These are phyloP conservation scores for Graphiopsis chlorocephala DNA, from an alignment of 2,329 filamentous ascomycete species.

Conservation along the genomic window DNA sequence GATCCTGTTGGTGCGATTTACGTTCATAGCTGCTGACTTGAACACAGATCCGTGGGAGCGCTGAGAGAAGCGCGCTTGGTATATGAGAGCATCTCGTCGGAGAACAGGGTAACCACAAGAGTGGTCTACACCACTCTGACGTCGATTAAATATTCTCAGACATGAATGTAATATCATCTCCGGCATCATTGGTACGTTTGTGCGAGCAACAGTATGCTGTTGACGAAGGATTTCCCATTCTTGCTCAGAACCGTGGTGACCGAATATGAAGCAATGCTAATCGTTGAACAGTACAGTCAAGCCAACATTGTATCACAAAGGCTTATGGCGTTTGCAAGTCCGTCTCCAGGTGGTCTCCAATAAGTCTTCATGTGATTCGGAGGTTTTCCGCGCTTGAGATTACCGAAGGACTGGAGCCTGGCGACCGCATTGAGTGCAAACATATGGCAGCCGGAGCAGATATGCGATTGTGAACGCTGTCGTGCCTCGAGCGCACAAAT, in stretches of 20 bases:
- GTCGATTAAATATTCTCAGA: neutral
- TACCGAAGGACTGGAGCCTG: neutral
- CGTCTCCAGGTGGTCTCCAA: neutral
- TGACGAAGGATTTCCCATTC: too few species aligned
- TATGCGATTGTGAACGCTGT: neutral
- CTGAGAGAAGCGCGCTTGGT: too few species aligned
- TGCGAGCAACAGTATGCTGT: too few species aligned
- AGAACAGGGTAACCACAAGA: neutral
- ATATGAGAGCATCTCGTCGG: neutral
- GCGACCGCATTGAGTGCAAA: neutral
- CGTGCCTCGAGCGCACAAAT: neutral
- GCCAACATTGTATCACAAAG: neutral
- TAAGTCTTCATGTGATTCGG: neutral
- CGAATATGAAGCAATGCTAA: neutral
- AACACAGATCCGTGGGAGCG: neutral
- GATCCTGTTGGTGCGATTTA: neutral
- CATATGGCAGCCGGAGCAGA: neutral
- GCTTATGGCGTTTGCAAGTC: neutral
- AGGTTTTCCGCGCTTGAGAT: neutral
- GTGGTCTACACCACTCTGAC: neutral
- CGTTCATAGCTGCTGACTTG: neutral
- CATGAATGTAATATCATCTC: too few species aligned
- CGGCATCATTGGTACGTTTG: too few species aligned
- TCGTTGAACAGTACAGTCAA: neutral
- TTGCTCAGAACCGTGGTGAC: too few species aligned